Evolutionary conservation across 179 eudicot species (phyloP).

Genomic region (Beta macrorhiza): DNA sequence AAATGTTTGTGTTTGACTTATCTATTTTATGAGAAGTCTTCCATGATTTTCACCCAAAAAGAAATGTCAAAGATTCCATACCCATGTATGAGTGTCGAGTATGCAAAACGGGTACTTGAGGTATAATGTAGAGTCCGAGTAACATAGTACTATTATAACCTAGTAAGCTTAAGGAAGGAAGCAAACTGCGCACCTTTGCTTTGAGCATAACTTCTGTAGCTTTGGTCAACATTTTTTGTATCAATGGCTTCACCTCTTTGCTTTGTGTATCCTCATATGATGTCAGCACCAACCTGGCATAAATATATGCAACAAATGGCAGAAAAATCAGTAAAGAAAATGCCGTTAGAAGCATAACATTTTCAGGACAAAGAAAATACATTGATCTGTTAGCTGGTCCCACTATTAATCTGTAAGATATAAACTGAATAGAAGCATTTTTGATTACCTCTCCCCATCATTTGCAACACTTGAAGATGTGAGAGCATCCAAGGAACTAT

Average conservation of each 20-base stretch:
- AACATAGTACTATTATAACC: no score
- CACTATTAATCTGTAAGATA: not conserved
- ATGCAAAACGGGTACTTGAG: no score
- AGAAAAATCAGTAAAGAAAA: not conserved
- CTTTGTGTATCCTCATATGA: constrained; percentile 62
- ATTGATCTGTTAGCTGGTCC: not conserved
- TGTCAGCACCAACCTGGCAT: constrained; percentile 46
- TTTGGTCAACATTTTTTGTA: constrained; percentile 43
- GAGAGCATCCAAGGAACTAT: constrained; percentile 51
- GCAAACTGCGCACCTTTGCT: constrained; percentile 53
- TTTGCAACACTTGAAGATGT: constrained; percentile 48
- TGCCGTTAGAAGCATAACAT: not conserved
- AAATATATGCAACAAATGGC: not conserved
- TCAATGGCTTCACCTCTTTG: constrained; percentile 53
- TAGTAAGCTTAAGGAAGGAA: no score
- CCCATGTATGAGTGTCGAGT: no score
- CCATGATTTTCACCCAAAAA: no score
- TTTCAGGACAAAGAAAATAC: not conserved
- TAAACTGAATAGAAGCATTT: constrained; percentile 2
- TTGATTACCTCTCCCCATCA: constrained; percentile 63
- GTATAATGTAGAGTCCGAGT: no score
- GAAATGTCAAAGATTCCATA: no score
- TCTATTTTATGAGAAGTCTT: no score
- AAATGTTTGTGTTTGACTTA: no score
- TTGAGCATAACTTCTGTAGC: constrained; percentile 55